These are phyloP conservation scores for Sapria himalayana DNA, from an alignment of 345 rosid genomes.

Conservation along the genomic window DNA sequence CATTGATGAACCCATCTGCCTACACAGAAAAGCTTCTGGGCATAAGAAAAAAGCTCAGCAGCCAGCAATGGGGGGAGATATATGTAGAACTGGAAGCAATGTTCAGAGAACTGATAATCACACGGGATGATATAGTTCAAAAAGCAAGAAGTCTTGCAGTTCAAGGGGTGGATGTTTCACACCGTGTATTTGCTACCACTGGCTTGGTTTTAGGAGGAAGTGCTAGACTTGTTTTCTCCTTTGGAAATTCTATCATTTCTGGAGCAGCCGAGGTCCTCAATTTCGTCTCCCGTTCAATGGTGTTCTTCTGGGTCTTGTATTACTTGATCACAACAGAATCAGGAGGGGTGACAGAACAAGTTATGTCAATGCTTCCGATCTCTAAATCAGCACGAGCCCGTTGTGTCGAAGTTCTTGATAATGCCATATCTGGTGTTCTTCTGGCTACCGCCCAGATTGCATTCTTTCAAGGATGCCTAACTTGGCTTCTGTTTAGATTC, in stretches of 20 bases:
- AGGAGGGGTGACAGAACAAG: conserved; percentile 89
- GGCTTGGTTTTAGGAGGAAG: conserved; percentile 64
- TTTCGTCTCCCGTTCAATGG: conserved; percentile 60
- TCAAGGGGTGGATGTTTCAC: conserved; percentile 60
- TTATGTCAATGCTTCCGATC: conserved; percentile 71
- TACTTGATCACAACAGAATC: conserved; percentile 78
- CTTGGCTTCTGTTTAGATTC: conserved; percentile 82
- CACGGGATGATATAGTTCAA: conserved; percentile 60
- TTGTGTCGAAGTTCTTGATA: conserved; percentile 76
- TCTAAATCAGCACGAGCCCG: conserved; percentile 31
- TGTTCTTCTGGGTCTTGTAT: conserved; percentile 75
- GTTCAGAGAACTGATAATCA: conserved; percentile 54
- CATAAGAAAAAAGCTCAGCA: conserved; percentile 26
- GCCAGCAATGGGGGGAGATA: conserved; percentile 58
- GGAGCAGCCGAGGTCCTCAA: conserved; percentile 94
- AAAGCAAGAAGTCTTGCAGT: conserved; percentile 71
- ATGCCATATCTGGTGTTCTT: conserved; percentile 74
- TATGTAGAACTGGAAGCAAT: conserved; percentile 57
- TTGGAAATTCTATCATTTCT: conserved; percentile 45
- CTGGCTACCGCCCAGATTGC: conserved; percentile 89
- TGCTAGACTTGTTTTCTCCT: conserved; percentile 39
- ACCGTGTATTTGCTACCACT: conserved; percentile 39
- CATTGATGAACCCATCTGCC: conserved; percentile 40
- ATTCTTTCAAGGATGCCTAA: conserved; percentile 80
- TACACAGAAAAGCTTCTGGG: conserved; percentile 55